These are phyloP conservation scores for Botrytis pseudocinerea DNA, from an alignment of 2,329 filamentous ascomycete genomes.

Conservation along the genomic window DNA sequence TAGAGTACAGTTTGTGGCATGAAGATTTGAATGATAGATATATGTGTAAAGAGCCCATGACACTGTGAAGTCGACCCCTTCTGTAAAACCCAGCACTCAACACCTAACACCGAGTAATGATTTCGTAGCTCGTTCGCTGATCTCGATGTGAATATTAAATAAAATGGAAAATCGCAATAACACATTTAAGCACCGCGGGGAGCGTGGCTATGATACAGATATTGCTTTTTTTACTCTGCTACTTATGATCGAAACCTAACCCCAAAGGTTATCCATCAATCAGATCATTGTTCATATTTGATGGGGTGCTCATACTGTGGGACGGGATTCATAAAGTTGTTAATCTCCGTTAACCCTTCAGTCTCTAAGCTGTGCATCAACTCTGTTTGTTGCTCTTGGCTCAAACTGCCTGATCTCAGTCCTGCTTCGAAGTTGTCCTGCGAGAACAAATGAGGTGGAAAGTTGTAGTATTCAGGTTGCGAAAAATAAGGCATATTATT, in stretches of 20 bases:
- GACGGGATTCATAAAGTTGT: constrained; percentile 53
- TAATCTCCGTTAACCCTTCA: constrained; percentile 63
- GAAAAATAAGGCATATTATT: constrained; percentile 38
- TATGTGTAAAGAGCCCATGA: background rate
- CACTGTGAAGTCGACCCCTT: background rate
- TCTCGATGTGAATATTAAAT: constrained; percentile 13
- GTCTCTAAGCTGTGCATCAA: constrained; percentile 78
- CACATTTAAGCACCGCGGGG: background rate
- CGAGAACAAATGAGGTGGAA: constrained; percentile 40
- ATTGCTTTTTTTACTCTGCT: background rate
- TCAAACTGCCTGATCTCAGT: constrained; percentile 66
- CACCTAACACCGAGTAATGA: constrained; percentile 14
- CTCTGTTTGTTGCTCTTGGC: constrained; percentile 78
- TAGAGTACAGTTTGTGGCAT: background rate
- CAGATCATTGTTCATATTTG: constrained; percentile 30
- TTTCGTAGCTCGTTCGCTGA: constrained; percentile 11
- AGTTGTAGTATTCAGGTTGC: constrained; percentile 36
- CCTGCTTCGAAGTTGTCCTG: constrained; percentile 48
- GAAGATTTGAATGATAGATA: background rate
- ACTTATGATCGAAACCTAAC: background rate
- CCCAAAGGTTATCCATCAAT: constrained; percentile 26
- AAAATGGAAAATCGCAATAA: background rate
- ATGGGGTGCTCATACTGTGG: constrained; percentile 36
- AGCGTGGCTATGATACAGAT: background rate
- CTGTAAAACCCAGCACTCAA: background rate